Percentiles rank a stretch among this genome's conserved stretches.
phyloP scores from a whole-genome alignment of 2,329 filamentous ascomycete species.

The Paraconiothyrium sp. region DNA sequence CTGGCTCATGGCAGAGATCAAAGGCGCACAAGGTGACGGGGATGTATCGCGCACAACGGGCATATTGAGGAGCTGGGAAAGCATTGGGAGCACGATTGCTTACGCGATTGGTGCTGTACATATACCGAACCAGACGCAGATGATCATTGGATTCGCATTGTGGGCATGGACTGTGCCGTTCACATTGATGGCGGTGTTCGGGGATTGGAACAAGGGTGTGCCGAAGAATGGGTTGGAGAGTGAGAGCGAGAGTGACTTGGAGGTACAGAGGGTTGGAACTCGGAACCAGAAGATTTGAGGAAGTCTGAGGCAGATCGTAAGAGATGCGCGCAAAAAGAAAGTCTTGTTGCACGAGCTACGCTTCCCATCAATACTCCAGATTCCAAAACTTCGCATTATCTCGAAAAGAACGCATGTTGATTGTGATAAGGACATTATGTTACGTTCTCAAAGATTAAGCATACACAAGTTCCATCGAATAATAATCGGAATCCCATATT shows the following conservation, averaged over 20 bases:
- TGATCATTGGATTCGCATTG: slow-evolving; percentile 17
- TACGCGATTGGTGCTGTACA: slow-evolving; percentile 20
- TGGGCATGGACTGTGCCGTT: slow-evolving; percentile 17
- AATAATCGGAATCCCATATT: too few relatives aligned
- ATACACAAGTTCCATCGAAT: too few relatives aligned
- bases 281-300: background rate
- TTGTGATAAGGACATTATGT: too few relatives aligned
- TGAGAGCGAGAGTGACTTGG: slow-evolving; percentile 16
- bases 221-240: slow-evolving; percentile 10
- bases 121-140: slow-evolving; percentile 18
- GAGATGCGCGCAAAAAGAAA: too few relatives aligned
- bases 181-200: slow-evolving; percentile 17
- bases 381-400: too few relatives aligned
- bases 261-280: slow-evolving; percentile 17
- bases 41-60: slow-evolving; percentile 20
- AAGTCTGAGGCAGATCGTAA: too few relatives aligned
- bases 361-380: too few relatives aligned
- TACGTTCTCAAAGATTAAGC: too few relatives aligned
- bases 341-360: too few relatives aligned
- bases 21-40: slow-evolving; percentile 17
- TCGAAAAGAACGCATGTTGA: too few relatives aligned
- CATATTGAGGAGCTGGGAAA: slow-evolving; percentile 18
- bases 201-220: slow-evolving; percentile 18
- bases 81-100: slow-evolving; percentile 18
- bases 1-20: slow-evolving; percentile 21